Percentiles rank a stretch among this genome's conserved stretches.
phyloP scores from a whole-genome alignment of 345 rosid genomes.

The Populus alba region DNA sequence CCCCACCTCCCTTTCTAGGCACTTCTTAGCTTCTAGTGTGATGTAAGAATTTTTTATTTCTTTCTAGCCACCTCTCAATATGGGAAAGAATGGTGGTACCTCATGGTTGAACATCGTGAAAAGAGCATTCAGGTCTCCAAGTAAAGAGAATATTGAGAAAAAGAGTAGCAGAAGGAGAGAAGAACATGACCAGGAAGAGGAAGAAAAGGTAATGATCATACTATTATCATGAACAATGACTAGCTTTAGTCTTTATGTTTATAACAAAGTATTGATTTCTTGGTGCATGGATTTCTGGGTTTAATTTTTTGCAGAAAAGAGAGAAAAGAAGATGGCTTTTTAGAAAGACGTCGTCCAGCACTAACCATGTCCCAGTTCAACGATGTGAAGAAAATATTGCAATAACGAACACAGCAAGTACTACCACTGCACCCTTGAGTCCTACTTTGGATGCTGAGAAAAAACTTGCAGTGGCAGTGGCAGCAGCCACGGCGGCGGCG shows the following conservation, averaged over 20 bases:
- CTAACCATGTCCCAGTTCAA: conserved; percentile 10
- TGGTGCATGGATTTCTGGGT: neutral
- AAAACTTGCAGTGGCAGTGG: conserved; percentile 16
- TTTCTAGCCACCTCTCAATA: neutral
- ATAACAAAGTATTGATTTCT: neutral
- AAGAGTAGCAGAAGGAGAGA: conserved; percentile 43
- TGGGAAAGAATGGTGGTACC: conserved; percentile 21
- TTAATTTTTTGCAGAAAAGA: conserved; percentile 17
- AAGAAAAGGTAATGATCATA: conserved; percentile 21
- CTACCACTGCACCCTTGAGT: neutral
- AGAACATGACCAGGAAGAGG: conserved; percentile 33
- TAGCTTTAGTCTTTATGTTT: neutral
- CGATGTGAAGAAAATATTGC: conserved; percentile 19
- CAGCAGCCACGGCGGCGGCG: conserved; percentile 16
- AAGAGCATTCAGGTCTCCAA: conserved; percentile 29
- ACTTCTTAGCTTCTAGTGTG: neutral
- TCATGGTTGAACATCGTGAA: conserved; percentile 26
- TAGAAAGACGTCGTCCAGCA: neutral
- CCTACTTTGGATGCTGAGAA: conserved; percentile 16
- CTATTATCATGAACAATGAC: neutral
- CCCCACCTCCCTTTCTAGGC: neutral
- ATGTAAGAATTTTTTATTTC: neutral
- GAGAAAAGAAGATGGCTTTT: conserved; percentile 31
- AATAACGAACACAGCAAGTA: neutral
- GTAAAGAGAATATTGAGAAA: conserved; percentile 27